Conservation (phyloP, 2,329 filamentous ascomycete genomes). For the Scedosporium aurantiacum region DNA sequence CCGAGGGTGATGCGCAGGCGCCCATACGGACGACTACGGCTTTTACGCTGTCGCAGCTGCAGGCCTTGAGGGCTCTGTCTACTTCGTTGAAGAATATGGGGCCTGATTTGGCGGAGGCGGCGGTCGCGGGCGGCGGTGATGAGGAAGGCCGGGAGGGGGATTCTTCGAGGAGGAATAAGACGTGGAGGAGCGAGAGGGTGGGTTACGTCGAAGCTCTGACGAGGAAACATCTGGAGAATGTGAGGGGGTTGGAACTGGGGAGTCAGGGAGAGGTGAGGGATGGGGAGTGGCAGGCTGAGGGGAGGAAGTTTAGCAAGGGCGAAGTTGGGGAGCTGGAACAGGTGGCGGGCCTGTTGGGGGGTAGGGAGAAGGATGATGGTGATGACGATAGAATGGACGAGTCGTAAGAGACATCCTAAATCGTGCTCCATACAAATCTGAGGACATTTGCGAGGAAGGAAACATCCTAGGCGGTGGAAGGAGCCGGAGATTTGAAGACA, state of each 20-base stretch:
- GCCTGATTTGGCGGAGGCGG: constrained; percentile 40
- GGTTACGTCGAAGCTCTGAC: constrained; percentile 79
- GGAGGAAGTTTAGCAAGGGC: constrained; percentile 33
- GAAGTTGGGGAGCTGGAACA: constrained; percentile 49
- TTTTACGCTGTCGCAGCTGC: constrained; percentile 75
- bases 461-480: background rate
- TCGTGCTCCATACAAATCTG: constrained; percentile 2
- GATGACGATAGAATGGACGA: constrained; percentile 9
- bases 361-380: constrained; percentile 9
- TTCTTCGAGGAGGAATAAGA: constrained; percentile 21
- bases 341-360: constrained; percentile 34
- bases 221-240: constrained; percentile 61
- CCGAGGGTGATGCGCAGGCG: constrained; percentile 36
- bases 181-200: constrained; percentile 59
- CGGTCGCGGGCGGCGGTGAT: constrained; percentile 19
- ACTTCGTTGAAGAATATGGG: constrained; percentile 50
- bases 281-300: constrained; percentile 51
- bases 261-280: constrained; percentile 50
- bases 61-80: constrained; percentile 60
- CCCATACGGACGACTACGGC: constrained; percentile 60
- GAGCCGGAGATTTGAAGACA: constrained; percentile 17
- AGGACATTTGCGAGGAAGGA: constrained; percentile 16
- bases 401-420: constrained; percentile 8
- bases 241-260: constrained; percentile 56
- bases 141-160: constrained; percentile 17